A percentile compares a stretch with the other conserved stretches of the same genome.
Conservation (phyloP, 768 basidiomycete genomes). For the Suillus subalutaceus region DNA sequence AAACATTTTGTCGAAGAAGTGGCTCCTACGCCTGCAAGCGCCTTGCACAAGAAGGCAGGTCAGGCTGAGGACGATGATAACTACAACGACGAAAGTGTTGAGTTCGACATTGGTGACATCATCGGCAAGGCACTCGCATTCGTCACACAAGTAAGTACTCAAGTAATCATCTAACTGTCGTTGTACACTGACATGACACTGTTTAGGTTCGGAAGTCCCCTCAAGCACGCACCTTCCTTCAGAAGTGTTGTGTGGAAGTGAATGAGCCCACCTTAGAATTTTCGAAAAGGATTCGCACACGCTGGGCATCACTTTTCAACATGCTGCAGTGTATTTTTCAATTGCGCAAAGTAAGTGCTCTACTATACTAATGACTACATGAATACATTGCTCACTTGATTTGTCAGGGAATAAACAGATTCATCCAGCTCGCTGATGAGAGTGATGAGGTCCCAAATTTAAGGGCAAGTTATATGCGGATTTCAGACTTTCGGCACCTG, state of each 20-base stretch:
- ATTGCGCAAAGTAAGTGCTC: neutral
- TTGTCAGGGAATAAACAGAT: constrained; percentile 3
- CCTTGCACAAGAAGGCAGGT: no score
- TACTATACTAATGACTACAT: neutral
- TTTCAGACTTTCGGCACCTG: no score
- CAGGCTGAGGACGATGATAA: no score
- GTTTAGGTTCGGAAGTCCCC: neutral
- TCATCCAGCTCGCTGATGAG: constrained; percentile 22
- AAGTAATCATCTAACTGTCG: no score
- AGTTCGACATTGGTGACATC: neutral
- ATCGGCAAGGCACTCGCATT: neutral
- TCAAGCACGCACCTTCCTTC: neutral
- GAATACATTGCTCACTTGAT: neutral
- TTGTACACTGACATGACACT: no score
- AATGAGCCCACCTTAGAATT: neutral
- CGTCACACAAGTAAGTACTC: neutral
- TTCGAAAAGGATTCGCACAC: neutral
- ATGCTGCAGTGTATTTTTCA: neutral
- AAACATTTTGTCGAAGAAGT: neutral
- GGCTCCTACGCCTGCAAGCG: neutral
- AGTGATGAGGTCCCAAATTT: constrained; percentile 12
- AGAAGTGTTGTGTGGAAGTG: neutral
- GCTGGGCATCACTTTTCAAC: neutral
- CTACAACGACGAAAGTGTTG: no score
- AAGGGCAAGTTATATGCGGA: no score